Conservation (phyloP, 768 basidiomycete genomes). For the Agrocybe pediades region DNA sequence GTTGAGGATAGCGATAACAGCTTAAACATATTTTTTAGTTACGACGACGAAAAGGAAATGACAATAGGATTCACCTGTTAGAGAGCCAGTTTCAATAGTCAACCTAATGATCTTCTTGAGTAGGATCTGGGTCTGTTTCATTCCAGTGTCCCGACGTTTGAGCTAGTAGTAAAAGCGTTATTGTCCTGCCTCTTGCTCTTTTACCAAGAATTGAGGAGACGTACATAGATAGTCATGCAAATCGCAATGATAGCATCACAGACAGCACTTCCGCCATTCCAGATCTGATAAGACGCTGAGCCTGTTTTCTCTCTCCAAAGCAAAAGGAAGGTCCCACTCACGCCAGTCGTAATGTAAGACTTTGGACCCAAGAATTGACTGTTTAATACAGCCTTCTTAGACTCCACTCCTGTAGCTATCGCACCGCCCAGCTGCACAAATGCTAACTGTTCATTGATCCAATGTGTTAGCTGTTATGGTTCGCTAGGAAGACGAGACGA, state of each 20-base stretch:
- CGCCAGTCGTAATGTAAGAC: constrained; percentile 9
- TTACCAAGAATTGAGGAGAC: neutral
- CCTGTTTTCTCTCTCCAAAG: no score
- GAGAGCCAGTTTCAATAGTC: constrained; percentile 10
- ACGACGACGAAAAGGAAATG: neutral
- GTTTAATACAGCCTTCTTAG: constrained; percentile 4
- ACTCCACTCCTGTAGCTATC: constrained; percentile 8
- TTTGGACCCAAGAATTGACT: constrained; percentile 5
- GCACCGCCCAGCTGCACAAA: constrained; percentile 9
- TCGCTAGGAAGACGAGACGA: neutral
- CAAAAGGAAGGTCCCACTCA: no score
- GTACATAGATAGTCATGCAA: constrained; percentile 10
- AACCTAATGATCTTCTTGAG: constrained; percentile 11
- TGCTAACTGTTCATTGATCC: constrained; percentile 1
- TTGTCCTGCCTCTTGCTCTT: no score
- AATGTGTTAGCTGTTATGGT: neutral
- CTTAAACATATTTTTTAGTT: neutral
- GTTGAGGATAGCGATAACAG: constrained; percentile 7
- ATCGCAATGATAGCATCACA: constrained; percentile 11
- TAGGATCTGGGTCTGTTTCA: constrained; percentile 7
- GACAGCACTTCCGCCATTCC: constrained; percentile 11
- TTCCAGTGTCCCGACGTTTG: constrained; percentile 8
- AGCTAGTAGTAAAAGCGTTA: neutral
- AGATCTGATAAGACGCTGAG: constrained; percentile 8
- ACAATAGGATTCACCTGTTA: constrained; percentile 1